phyloP scores from a whole-genome alignment of 2,329 filamentous ascomycete species.

The Dothistroma pini region DNA sequence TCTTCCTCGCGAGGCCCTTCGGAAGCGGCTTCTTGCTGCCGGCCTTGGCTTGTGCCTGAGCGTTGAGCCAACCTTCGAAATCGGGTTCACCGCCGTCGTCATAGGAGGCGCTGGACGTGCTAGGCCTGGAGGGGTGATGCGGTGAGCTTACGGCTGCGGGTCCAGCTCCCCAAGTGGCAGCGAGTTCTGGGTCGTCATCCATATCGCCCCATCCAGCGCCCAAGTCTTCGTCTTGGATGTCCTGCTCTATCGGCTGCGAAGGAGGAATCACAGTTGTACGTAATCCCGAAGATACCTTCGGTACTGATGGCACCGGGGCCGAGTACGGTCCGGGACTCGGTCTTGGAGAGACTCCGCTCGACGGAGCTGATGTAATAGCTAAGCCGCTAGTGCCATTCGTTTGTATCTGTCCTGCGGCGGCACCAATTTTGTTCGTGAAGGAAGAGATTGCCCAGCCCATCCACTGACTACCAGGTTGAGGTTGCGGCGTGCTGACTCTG shows the following conservation, averaged over 20 bases:
- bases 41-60: conserved; percentile 74
- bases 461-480: conserved; percentile 61
- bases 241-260: conserved; percentile 41
- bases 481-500: conserved; percentile 74
- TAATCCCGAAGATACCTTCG: conserved; percentile 28
- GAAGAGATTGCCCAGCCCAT: conserved; percentile 98
- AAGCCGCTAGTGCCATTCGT: conserved; percentile 45
- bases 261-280: conserved; percentile 21
- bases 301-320: conserved; percentile 30
- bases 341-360: conserved; percentile 32
- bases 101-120: conserved; percentile 50
- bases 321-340: conserved; percentile 27
- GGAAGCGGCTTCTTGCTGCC: conserved; percentile 64
- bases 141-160: neutral
- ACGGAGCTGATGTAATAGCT: conserved; percentile 40
- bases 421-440: conserved; percentile 89
- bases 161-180: conserved; percentile 14
- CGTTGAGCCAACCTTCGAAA: conserved; percentile 91
- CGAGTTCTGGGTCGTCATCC: conserved; percentile 47
- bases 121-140: conserved; percentile 33
- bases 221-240: conserved; percentile 45
- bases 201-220: conserved; percentile 69
- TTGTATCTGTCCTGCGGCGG: conserved; percentile 83
- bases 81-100: conserved; percentile 88
- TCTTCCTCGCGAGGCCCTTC: conserved; percentile 72